A percentile compares a stretch with the other conserved stretches of the same genome.
These are phyloP conservation scores for Kodamaea kaohsiungensis DNA, from an alignment of 805 yeast species.

Conservation along the genomic window DNA sequence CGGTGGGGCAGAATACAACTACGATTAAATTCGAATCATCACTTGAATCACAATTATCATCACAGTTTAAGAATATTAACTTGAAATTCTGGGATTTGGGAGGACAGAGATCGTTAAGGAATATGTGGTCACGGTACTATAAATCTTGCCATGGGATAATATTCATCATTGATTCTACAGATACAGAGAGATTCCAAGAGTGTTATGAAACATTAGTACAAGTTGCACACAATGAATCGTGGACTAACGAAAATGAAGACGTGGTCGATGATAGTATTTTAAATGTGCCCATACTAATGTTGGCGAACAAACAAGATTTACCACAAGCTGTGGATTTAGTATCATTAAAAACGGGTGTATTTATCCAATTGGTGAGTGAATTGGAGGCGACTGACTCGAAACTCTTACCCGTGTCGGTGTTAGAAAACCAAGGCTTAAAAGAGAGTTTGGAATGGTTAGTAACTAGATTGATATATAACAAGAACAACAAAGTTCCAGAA, in stretches of 20 bases:
- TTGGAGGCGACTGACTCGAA: constrained; percentile 89
- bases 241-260: constrained; percentile 28
- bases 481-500: constrained; percentile 60
- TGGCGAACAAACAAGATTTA: constrained; percentile 91
- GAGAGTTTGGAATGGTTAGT: constrained; percentile 91
- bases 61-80: constrained; percentile 43
- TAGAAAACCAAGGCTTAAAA: constrained; percentile 76
- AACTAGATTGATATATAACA: constrained; percentile 68
- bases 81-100: constrained; percentile 96
- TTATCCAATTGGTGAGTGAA: constrained; percentile 76
- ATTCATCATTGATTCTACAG: constrained; percentile 91
- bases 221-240: constrained; percentile 44
- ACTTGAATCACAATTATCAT: constrained; percentile 33
- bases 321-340: constrained; percentile 49
- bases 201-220: constrained; percentile 65
- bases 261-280: constrained; percentile 29
- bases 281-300: constrained; percentile 86
- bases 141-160: constrained; percentile 86
- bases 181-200: constrained; percentile 77
- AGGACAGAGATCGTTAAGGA: constrained; percentile 84
- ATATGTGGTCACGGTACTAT: constrained; percentile 87
- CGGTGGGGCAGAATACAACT: constrained; percentile 88
- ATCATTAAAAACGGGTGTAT: constrained; percentile 76
- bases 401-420: constrained; percentile 86
- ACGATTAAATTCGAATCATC: constrained; percentile 41